Evolutionary conservation across 129 eudicot genomes (phyloP).

Genomic region (Pseudognaphalium luteoalbum): DNA sequence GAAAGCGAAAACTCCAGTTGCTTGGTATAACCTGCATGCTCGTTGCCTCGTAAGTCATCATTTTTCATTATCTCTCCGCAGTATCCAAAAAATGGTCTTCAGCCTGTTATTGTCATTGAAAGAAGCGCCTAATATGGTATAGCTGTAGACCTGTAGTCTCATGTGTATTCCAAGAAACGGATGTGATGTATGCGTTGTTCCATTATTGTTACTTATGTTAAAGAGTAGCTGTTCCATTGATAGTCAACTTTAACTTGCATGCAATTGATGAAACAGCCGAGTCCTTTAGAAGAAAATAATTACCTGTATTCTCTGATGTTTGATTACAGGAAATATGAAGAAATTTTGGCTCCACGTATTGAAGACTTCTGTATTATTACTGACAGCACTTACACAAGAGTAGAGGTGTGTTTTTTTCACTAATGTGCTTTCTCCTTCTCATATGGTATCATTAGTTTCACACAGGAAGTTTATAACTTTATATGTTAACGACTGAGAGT

Average conservation of each 20-base stretch:
- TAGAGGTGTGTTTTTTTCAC: slow-evolving; percentile 55
- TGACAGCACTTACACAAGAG: slow-evolving; percentile 78
- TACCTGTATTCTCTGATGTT: slow-evolving; percentile 20
- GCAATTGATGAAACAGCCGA: slow-evolving; percentile 6
- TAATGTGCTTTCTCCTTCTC: not conserved
- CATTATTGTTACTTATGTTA: not conserved
- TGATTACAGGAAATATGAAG: slow-evolving; percentile 75
- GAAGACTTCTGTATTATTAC: slow-evolving; percentile 92
- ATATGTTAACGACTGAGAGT: slow-evolving; percentile 18
- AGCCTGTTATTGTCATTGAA: not conserved
- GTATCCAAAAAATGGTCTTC: not conserved
- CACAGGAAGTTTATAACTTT: not conserved
- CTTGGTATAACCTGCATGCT: slow-evolving; percentile 98
- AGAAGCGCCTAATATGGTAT: not conserved
- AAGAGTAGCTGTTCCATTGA: not conserved
- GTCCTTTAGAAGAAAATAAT: slow-evolving; percentile 23
- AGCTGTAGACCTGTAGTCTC: not conserved
- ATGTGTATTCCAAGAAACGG: not conserved
- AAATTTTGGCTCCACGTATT: slow-evolving; percentile 78
- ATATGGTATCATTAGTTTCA: slow-evolving; percentile 4
- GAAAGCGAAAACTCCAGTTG: slow-evolving; percentile 74
- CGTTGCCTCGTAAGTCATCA: slow-evolving; percentile 80
- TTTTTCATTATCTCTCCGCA: not conserved
- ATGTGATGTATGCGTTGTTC: not conserved
- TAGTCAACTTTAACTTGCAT: not conserved